Evolutionary conservation across 495 filamentous ascomycete genomes (phyloP).

Genomic region (Podospora bellae-mahoneyi): DNA sequence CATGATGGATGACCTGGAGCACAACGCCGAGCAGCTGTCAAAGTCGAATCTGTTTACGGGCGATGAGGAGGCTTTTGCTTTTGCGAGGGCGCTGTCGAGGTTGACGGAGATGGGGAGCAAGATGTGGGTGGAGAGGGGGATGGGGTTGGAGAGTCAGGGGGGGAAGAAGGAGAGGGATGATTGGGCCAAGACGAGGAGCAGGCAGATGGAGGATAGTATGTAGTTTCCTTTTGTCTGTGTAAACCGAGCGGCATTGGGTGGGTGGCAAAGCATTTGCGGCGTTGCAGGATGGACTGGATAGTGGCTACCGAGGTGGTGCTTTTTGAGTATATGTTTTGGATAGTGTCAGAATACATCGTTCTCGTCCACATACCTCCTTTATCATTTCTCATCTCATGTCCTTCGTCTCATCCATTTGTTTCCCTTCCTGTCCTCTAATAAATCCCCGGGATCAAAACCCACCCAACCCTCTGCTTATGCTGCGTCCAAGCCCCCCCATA

Average conservation of each 20-base stretch:
- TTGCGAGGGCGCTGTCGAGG: conserved; percentile 81
- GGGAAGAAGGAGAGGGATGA: conserved; percentile 60
- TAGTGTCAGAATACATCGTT: background rate
- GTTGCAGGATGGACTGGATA: background rate
- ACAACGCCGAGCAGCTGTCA: conserved; percentile 82
- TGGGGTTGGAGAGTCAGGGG: conserved; percentile 59
- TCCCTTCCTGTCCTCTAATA: conserved; percentile 22
- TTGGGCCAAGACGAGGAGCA: conserved; percentile 63
- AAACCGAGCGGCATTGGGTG: background rate
- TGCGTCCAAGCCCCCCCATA: conserved; percentile 45
- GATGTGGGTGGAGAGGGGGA: conserved; percentile 88
- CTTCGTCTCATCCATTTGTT: background rate
- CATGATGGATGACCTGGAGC: conserved; percentile 90
- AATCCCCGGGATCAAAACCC: conserved; percentile 45
- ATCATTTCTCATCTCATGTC: too few species aligned
- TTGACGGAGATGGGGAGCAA: conserved; percentile 89
- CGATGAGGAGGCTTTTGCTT: conserved; percentile 95
- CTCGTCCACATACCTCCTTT: background rate
- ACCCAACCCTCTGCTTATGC: conserved; percentile 45
- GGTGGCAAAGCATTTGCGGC: background rate
- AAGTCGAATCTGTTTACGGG: conserved; percentile 85
- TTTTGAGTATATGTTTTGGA: background rate
- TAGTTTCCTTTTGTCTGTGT: conserved; percentile 28
- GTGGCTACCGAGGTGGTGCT: background rate
- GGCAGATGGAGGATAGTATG: conserved; percentile 73